Percentiles rank a stretch among this genome's conserved stretches.
Conservation (phyloP, 2,329 filamentous ascomycete species). For the Aspergillus tubingensis region DNA sequence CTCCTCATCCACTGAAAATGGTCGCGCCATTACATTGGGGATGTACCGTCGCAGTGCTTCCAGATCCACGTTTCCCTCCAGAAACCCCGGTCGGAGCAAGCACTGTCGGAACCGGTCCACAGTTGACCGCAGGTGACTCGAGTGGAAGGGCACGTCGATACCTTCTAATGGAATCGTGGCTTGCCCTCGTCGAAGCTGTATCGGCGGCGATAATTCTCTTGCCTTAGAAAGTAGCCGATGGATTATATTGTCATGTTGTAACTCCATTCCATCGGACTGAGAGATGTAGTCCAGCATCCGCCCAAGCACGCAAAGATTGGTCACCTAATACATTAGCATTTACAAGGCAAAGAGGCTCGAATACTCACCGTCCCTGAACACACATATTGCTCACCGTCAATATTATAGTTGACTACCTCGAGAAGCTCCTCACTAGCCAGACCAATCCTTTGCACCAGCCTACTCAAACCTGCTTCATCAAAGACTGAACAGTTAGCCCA, state of each 20-base stretch:
- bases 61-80: constrained; percentile 72
- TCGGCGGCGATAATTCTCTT: constrained; percentile 65
- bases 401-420: constrained; percentile 94
- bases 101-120: constrained; percentile 98
- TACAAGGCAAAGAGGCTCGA: not conserved
- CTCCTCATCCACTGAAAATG: constrained; percentile 90
- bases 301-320: constrained; percentile 21
- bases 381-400: constrained; percentile 67
- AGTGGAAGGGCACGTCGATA: constrained; percentile 91
- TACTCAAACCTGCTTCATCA: constrained; percentile 90
- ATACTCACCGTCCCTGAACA: constrained; percentile 58
- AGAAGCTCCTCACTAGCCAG: constrained; percentile 89
- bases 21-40: constrained; percentile 91
- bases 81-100: constrained; percentile 48
- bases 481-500: constrained; percentile 74
- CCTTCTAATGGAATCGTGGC: constrained; percentile 92
- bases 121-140: constrained; percentile 89
- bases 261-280: not conserved
- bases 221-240: constrained; percentile 70
- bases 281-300: constrained; percentile 19
- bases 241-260: constrained; percentile 7
- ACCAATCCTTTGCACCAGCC: constrained; percentile 87
- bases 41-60: constrained; percentile 97
- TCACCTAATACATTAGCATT: constrained; percentile 8
- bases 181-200: constrained; percentile 89